phyloP scores from a whole-genome alignment of 257 asterid species.

The Dorcoceras hygrometricum region DNA sequence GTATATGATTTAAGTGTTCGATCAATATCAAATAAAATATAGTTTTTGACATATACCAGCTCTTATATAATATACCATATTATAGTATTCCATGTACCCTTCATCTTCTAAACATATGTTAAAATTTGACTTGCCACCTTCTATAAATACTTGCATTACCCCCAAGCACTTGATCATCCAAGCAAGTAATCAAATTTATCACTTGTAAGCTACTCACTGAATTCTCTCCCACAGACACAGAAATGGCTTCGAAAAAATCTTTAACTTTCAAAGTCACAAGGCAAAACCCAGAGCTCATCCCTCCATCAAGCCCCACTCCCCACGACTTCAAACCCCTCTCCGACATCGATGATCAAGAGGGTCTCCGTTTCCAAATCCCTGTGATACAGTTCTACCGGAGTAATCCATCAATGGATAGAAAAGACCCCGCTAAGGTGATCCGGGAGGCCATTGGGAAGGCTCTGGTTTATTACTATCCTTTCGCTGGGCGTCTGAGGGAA shows the following conservation, averaged over 20 bases:
- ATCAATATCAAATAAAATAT: too few species aligned
- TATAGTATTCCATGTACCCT: too few species aligned
- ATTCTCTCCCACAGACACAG: neutral
- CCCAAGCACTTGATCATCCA: neutral
- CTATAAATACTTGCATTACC: neutral
- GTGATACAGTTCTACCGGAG: constrained; percentile 50
- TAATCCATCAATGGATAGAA: constrained; percentile 24
- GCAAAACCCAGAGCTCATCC: constrained; percentile 40
- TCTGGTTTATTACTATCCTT: constrained; percentile 65
- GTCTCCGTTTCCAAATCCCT: constrained; percentile 61
- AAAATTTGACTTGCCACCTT: neutral
- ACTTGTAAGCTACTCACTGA: too few species aligned
- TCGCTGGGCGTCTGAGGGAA: constrained; percentile 68
- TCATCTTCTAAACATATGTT: too few species aligned
- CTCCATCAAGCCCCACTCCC: constrained; percentile 59
- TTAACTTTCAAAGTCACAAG: constrained; percentile 44
- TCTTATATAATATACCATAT: too few species aligned
- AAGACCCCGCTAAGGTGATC: constrained; percentile 50
- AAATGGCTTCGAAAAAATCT: constrained; percentile 31
- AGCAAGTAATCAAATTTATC: neutral
- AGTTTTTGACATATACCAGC: too few species aligned
- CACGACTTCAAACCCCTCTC: constrained; percentile 49
- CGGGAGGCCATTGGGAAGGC: constrained; percentile 50
- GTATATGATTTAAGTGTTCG: too few species aligned
- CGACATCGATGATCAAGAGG: constrained; percentile 65